A percentile compares a stretch with the other conserved stretches of the same genome.
Evolutionary conservation across 441 rosid genomes (phyloP).

Genomic region (Omphalea diandra): DNA sequence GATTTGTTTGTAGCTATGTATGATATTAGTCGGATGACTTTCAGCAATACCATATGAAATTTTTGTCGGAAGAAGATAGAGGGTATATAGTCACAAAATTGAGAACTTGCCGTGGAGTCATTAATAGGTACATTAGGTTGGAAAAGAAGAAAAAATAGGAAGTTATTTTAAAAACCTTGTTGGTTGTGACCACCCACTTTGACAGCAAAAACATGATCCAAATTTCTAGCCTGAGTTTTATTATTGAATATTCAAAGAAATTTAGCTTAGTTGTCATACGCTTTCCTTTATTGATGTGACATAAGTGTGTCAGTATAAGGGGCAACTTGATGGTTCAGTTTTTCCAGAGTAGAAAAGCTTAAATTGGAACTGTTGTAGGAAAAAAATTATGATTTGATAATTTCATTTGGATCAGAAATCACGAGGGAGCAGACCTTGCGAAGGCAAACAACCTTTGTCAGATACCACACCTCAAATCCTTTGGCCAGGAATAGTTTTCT

Average conservation of each 20-base stretch:
- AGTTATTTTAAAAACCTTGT: neutral
- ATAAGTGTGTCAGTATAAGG: neutral
- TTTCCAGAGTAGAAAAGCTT: neutral
- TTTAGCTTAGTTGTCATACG: neutral
- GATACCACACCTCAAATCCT: constrained; percentile 59
- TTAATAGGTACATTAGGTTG: no score
- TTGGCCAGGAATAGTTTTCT: constrained; percentile 50
- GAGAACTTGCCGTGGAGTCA: constrained; percentile 1
- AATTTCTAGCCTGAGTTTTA: neutral
- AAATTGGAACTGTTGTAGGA: neutral
- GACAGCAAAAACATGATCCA: neutral
- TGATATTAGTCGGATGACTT: no score
- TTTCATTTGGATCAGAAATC: constrained; percentile 44
- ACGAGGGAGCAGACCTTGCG: constrained; percentile 46
- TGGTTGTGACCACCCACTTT: neutral
- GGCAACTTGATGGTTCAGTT: neutral
- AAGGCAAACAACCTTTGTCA: constrained; percentile 77
- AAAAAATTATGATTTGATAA: constrained; percentile 5
- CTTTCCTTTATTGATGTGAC: constrained; percentile 10
- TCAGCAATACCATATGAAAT: no score
- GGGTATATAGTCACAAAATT: neutral
- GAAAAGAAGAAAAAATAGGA: neutral
- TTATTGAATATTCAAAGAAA: neutral
- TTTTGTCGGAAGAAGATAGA: no score
- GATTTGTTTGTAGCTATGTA: no score